Evolutionary conservation across 768 basidiomycete genomes (phyloP).

Genomic region (Tylopilus intermedius): DNA sequence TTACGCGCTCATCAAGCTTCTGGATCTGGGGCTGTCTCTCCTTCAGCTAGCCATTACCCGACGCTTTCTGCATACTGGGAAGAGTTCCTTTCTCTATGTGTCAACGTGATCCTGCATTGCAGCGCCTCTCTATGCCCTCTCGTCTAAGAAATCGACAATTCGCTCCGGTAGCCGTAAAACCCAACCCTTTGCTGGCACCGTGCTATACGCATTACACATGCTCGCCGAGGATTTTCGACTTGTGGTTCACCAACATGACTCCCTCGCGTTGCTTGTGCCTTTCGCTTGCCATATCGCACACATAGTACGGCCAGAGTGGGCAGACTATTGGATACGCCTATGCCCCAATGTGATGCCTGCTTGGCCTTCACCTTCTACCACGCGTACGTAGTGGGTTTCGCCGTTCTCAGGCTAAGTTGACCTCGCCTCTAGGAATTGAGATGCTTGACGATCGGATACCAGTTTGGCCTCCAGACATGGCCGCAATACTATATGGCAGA

Average conservation of each 20-base stretch:
- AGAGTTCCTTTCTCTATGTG: slow-evolving; percentile 37
- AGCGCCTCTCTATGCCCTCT: slow-evolving; percentile 37
- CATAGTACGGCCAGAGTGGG: slow-evolving; percentile 77
- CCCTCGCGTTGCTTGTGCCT: slow-evolving; percentile 53
- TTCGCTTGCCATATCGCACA: slow-evolving; percentile 59
- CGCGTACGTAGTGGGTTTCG: slow-evolving; percentile 16
- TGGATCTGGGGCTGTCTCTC: slow-evolving; percentile 36
- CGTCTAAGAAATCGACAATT: slow-evolving; percentile 25
- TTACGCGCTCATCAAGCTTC: slow-evolving; percentile 44
- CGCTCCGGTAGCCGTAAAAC: slow-evolving; percentile 24
- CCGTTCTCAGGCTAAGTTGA: slow-evolving; percentile 8
- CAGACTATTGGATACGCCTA: slow-evolving; percentile 86
- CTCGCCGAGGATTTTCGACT: slow-evolving; percentile 70
- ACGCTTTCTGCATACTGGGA: slow-evolving; percentile 41
- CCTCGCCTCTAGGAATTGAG: slow-evolving; percentile 33
- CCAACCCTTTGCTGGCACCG: slow-evolving; percentile 47
- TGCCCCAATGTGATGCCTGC: slow-evolving; percentile 55
- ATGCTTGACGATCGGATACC: slow-evolving; percentile 66
- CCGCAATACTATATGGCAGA: slow-evolving; percentile 54
- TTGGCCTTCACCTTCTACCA: slow-evolving; percentile 52
- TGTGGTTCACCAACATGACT: slow-evolving; percentile 48
- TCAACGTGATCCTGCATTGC: slow-evolving; percentile 53
- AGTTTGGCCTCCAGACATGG: slow-evolving; percentile 74
- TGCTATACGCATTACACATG: slow-evolving; percentile 73
- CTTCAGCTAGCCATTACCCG: slow-evolving; percentile 12